Evolutionary conservation across 1,284 basidiomycete genomes (phyloP), one percentile per base, ranked within the genome.

Genomic region (Ustilago shanxiensis): DNA sequence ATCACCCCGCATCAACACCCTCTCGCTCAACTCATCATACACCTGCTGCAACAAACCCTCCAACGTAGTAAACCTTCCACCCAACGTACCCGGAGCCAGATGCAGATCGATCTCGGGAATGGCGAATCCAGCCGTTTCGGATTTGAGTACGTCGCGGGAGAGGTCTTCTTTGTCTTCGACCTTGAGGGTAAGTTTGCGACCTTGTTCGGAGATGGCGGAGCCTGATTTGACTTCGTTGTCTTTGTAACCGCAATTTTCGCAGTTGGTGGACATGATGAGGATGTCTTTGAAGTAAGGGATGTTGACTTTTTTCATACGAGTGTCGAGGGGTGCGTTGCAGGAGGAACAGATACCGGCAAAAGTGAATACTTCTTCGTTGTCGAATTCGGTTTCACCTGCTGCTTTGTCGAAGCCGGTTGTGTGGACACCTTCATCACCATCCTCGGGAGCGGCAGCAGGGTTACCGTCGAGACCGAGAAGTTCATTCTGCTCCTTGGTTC

Each of bases 221-320:
- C 96, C 95, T 8, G 94, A 93, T 87, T 99, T 99, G 84, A 99
- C 93, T 88, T 99, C 96, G 85, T 97, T 98, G 88, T 99, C 96
- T 77, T 94, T 90, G 88, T 98, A 99, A 1, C 96, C 96, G 86
- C 96, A 99, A 62, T 88, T 87, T 62, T 94, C 93, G 87, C 97
- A 99, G 85, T 98, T 97, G 28, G 95, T 96, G 28, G 95, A 97
- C 96, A 99, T 99, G 87, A 99, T 95, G 73, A 99, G 88, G 69
- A 96, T 93, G 84, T 99, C 95, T 93, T 99, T 94, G 90, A 99
- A 99, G 87, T 99, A 96, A 0, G 97, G 97, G 78, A 99, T 98
- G 82, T 91, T 92, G 81, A 99, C 93, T 84, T 93, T 94, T 89
- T 99, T 96, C 94, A 99, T 98, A 79, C 91, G 88, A 0, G 96